Base-by-base conservation (phyloP, 2,329 filamentous ascomycete species). In the Stachybotrys elegans region DNA sequence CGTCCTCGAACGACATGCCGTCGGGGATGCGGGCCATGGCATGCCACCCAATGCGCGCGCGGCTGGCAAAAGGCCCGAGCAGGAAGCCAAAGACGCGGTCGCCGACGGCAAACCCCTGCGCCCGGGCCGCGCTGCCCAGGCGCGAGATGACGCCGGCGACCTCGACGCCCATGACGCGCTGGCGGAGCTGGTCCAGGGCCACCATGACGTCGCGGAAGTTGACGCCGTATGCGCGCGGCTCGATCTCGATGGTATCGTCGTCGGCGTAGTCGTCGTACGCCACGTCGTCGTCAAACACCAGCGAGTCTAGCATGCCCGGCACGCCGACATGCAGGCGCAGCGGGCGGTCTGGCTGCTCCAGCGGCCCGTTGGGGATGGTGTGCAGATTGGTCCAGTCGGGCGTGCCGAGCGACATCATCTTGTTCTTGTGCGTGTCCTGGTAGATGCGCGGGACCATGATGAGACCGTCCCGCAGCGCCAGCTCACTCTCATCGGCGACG, bases 51-150 rank as follows among this genome's bases (percentile, higher is more conserved):
- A 19, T 5, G 34, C 34, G 34, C n/a, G 34, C n/a, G n/a, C 20
- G 34, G n/a, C n/a, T 17, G n/a, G n/a, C n/a, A 12, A 37, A 57
- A 14, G 58, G 55, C 2, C 3, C 34, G n/a, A 20, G 34, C n/a
- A 19, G 13, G 6, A 17, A 14, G n/a, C 16, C 20, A 19, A 37
- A 14, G 34, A 37, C 34, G 34, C 34, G 34, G 34, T 37, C 34
- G n/a, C 34, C 34, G 25, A n/a, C n/a, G n/a, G n/a, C n/a, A n/a
- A n/a, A 6, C 14, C 29, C 29, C 17, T 5, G 12, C 14, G 29
- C 11, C 14, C 14, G 29, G 29, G 14, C 14, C 29, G 17, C 5
- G 29, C 29, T 32, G 5, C 29, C 29, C 6, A 32, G 29, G 5
- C 29, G 29, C 6, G 5, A n/a, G 6, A 32, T 16, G 6, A 13